Evolutionary conservation across 495 filamentous ascomycete species (phyloP).

Genomic region (Penicillium silybi): DNA sequence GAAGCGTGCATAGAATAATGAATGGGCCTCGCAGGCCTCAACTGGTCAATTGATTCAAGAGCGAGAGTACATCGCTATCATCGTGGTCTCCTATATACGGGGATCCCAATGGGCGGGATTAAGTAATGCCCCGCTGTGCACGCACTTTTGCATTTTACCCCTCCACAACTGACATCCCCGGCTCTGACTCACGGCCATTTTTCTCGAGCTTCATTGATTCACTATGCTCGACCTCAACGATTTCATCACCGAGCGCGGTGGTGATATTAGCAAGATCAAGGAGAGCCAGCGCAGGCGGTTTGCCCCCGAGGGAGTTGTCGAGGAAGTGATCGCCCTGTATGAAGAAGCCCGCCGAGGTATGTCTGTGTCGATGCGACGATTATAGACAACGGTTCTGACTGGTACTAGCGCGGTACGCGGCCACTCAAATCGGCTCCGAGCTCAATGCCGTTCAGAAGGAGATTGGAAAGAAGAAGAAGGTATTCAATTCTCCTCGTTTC

Average conservation of each 20-base stretch:
- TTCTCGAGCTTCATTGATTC: constrained; percentile 1
- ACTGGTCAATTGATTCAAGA: background rate
- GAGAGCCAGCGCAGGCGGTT: constrained; percentile 80
- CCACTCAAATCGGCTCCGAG: constrained; percentile 71
- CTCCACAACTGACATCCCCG: constrained; percentile 19
- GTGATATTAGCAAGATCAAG: constrained; percentile 81
- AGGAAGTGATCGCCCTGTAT: constrained; percentile 83
- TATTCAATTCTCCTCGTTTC: constrained; percentile 13
- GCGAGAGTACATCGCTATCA: no score
- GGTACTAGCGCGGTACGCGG: constrained; percentile 68
- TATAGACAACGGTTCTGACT: background rate
- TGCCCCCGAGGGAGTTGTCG: constrained; percentile 76
- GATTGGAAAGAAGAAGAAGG: constrained; percentile 92
- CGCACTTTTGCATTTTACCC: constrained; percentile 26
- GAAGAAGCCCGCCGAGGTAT: constrained; percentile 81
- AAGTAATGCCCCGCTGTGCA: constrained; percentile 18
- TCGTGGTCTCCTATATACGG: no score
- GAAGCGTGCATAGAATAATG: constrained; percentile 29
- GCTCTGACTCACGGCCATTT: constrained; percentile 13
- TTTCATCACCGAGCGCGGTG: constrained; percentile 83
- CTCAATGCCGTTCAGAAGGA: constrained; percentile 87
- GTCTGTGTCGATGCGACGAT: background rate
- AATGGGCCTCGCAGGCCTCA: constrained; percentile 11
- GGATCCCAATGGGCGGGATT: constrained; percentile 7
- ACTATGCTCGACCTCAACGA: constrained; percentile 75